Percentiles rank a stretch among this genome's conserved stretches.
Evolutionary conservation across 179 eudicot species (phyloP).

Genomic region (Silene coronaria): DNA sequence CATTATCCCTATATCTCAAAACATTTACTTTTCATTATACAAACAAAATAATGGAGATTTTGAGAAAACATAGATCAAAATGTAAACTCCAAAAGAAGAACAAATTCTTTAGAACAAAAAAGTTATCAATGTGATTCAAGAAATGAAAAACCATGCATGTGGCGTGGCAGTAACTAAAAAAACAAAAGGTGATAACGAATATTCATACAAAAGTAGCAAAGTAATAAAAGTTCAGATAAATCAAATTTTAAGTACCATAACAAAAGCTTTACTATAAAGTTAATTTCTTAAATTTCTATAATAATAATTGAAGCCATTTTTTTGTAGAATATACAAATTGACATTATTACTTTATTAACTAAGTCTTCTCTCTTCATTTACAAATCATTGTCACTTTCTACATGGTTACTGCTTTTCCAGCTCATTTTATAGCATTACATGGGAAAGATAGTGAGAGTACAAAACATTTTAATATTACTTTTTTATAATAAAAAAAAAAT

Average conservation of each 20-base stretch:
- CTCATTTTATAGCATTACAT: slow-evolving; percentile 23
- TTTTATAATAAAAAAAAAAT: slow-evolving; percentile 9
- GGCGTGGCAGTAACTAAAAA: slow-evolving; percentile 22
- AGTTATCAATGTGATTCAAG: background rate
- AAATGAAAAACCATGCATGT: slow-evolving; percentile 16
- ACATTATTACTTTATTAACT: slow-evolving; percentile 6
- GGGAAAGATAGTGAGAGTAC: slow-evolving; percentile 33
- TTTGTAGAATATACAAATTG: slow-evolving; percentile 20
- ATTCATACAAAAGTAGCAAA: slow-evolving; percentile 23
- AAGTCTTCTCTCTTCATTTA: slow-evolving; percentile 23
- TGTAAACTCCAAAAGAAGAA: too few relatives aligned
- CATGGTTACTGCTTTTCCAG: slow-evolving; percentile 28
- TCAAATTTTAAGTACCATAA: slow-evolving; percentile 13
- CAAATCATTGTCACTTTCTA: slow-evolving; percentile 37
- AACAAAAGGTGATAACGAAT: slow-evolving; percentile 35
- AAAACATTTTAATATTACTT: slow-evolving; percentile 21
- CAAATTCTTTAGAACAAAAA: too few relatives aligned
- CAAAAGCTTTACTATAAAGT: slow-evolving; percentile 21
- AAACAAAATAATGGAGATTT: too few relatives aligned
- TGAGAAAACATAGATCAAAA: too few relatives aligned
- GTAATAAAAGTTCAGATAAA: slow-evolving; percentile 15
- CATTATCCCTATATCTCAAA: too few relatives aligned
- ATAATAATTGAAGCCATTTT: background rate
- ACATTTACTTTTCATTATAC: too few relatives aligned
- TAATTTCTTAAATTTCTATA: slow-evolving; percentile 3